Conservation (phyloP, 768 basidiomycete genomes). For the Lactarius deliciosus region DNA sequence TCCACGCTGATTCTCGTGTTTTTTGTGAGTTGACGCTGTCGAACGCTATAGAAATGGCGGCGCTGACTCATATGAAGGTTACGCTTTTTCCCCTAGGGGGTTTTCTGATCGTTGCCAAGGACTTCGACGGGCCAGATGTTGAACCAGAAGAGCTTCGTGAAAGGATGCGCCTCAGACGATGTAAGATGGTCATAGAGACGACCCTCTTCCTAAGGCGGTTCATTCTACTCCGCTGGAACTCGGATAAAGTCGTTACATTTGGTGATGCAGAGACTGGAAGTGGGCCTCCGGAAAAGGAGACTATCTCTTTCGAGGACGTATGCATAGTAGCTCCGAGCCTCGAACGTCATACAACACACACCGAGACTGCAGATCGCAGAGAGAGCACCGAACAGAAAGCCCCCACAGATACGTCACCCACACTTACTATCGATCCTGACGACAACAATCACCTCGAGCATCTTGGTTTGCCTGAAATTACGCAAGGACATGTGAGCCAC, state of each 20-base stretch:
- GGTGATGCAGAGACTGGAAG: conserved; percentile 1
- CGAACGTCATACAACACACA: not conserved
- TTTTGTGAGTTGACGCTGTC: conserved; percentile 41
- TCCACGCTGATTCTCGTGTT: conserved; percentile 61
- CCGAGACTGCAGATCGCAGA: not conserved
- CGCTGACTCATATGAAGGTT: conserved; percentile 40
- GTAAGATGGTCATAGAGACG: conserved; percentile 23
- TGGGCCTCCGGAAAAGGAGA: not conserved
- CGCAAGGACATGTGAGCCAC: not conserved
- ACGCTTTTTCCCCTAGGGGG: conserved; percentile 67
- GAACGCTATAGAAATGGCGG: not conserved
- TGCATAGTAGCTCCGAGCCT: not conserved
- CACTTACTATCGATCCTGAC: conserved; percentile 15
- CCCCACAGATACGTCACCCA: not conserved
- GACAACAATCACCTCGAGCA: not conserved
- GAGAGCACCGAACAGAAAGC: not conserved
- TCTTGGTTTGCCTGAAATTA: not conserved
- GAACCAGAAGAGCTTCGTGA: conserved; percentile 55
- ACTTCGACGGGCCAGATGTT: conserved; percentile 65
- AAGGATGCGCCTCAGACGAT: conserved; percentile 42
- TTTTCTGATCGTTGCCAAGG: conserved; percentile 52
- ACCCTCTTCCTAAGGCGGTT: not conserved
- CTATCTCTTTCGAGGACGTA: not conserved
- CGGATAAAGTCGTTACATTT: not conserved
- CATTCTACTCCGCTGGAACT: not conserved